Base-by-base conservation (phyloP, 306 rosid species). In the Luffa aegyptiaca region DNA sequence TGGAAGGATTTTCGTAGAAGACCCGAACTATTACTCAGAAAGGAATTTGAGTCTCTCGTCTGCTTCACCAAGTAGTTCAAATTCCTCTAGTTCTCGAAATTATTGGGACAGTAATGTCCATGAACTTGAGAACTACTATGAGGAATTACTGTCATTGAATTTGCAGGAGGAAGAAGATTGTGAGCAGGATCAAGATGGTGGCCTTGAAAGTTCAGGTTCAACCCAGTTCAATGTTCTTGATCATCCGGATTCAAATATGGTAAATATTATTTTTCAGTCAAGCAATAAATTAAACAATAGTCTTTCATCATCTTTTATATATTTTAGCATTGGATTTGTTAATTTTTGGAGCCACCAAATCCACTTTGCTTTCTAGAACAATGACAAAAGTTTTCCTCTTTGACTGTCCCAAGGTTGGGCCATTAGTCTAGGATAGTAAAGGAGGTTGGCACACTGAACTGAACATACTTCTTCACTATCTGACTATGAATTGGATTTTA, bases 81-180 rank as follows among this genome's bases (percentile, higher is more conserved):
- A 84, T 37, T 84, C 93, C 6, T 55, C 84, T 3, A 77, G n/a
- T 75, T 77, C 53, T 48, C 83, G 79, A 82, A 84, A 80, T 46
- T 91, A 82, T n/a, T 94, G 96, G 98, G 93, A 88, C 77, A 35
- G 46, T 52, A 57, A 83, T 84, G 86, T 81, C 69, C 85, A 82
- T 72, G 96, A 87, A 76, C 91, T 92, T 42, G 94, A 92, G 12
- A 83, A 59, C 42, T 94, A 90, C 77, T 83, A 80, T 70, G 92
- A 85, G 81, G 86, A 88, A 21, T 59, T 91, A 80, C 41, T 82
- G 64, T 80, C 89, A 61, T 84, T 83, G 26, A 84, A 86, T 66
- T 68, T 81, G 81, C 89, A 85, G 17, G 90, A 78, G 78, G 85
- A 82, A 75, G 78, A 82, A 75, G 78, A 80, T 68, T 64, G 10